phyloP scores from a whole-genome alignment of 306 rosid genomes.

The Casuarina cunninghamiana region DNA sequence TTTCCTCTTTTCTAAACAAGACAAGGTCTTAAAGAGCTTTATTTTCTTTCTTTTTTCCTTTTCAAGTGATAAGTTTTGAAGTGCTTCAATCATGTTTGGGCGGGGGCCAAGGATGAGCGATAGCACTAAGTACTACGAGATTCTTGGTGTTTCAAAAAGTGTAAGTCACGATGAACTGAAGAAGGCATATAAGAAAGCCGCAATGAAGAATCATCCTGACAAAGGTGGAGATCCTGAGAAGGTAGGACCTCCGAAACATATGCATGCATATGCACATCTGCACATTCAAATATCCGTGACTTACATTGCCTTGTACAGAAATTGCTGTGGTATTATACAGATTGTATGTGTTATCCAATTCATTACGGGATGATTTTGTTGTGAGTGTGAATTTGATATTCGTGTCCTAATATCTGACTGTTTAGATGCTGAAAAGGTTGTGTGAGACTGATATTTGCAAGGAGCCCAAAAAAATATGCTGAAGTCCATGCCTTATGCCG shows the following conservation, averaged over 20 bases:
- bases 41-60: background rate
- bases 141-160: conserved; percentile 68
- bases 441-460: background rate
- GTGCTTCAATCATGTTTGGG: conserved; percentile 62
- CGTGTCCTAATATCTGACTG: background rate
- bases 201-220: conserved; percentile 79
- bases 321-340: background rate
- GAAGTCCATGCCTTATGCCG: background rate
- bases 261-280: background rate
- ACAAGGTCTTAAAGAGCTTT: background rate
- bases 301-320: background rate
- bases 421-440: background rate
- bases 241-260: conserved; percentile 35
- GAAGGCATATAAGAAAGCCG: conserved; percentile 76
- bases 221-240: conserved; percentile 89
- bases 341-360: background rate
- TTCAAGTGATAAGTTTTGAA: conserved; percentile 25
- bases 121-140: conserved; percentile 61
- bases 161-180: conserved; percentile 70
- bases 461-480: background rate
- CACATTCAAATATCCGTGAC: background rate
- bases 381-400: background rate
- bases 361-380: background rate
- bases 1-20: background rate
- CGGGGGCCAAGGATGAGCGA: conserved; percentile 65